Base-by-base conservation (phyloP, 805 yeast genomes). In the Metschnikowia kofuensis region DNA sequence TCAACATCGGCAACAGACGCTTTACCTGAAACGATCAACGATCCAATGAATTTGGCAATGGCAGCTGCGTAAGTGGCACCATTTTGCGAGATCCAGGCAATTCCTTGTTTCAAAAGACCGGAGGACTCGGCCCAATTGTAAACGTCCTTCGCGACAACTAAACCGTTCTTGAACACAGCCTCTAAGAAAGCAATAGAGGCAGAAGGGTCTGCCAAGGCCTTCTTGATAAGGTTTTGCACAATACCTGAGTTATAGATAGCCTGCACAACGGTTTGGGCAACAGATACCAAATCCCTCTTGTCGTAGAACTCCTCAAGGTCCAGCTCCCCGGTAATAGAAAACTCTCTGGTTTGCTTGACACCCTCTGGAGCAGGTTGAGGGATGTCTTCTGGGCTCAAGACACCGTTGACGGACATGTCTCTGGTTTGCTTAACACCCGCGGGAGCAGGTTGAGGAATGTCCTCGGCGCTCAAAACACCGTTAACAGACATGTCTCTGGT, bases 161-260 rank as follows among this genome's bases (percentile, higher is more conserved):
- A 42, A 41, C 74, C 76, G 40, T 60, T 58, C 52, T 63, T 55
- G 50, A 69, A 64, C 38, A 65, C 72, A 37, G 67, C 53, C 38
- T 66, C 58, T 55, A 70, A 64, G 54, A 68, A 66, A 31, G 55
- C 47, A 44, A 72, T 55, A 42, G 72, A 52, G 37, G 67, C 65
- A 35, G 51, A 46, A 45, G 77, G 77, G 64, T 73, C 65, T 36
- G 67, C 66, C 55, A 67, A 57, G 31, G 66, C 70, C 60, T 67
- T 69, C 49, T 62, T 54, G 49, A 72, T 48, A 44, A 70, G 61
- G 38, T 51, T 38, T 43, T 55, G 56, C 29, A 71, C 64, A 29
- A 71, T 49, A 15, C 75, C 75, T 21, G 76, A 66, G 56, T 58
- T 55, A 53, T 65, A 58, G 52, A 73, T 63, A 50, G 60, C 64